A percentile compares a stretch with the other conserved stretches of the same genome.
Evolutionary conservation across 768 basidiomycete species (phyloP).

Genomic region (Mycena filopes): DNA sequence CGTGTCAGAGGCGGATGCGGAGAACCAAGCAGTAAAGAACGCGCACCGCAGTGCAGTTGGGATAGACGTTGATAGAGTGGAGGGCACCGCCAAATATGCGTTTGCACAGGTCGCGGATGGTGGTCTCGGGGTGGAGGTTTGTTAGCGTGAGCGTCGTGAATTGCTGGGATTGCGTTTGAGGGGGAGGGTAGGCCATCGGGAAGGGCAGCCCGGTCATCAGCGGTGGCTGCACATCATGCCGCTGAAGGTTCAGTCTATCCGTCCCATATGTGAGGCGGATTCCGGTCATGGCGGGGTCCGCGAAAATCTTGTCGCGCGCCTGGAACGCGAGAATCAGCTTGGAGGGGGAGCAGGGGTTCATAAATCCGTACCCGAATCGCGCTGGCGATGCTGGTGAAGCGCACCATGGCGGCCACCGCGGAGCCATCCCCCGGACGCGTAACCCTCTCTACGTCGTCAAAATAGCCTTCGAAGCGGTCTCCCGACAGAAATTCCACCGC

Average conservation of each 20-base stretch:
- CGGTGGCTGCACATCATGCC: background rate
- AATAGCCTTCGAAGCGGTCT: background rate
- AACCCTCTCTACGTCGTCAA: background rate
- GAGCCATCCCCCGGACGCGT: too few relatives aligned
- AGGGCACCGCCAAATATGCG: slow-evolving; percentile 1
- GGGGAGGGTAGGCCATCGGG: background rate
- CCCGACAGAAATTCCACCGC: background rate
- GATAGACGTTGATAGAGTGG: background rate
- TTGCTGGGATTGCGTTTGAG: background rate
- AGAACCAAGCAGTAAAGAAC: background rate
- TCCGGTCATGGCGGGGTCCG: background rate
- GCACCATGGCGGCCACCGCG: background rate
- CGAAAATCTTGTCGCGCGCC: slow-evolving; percentile 6
- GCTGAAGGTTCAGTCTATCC: too few relatives aligned
- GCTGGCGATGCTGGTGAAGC: background rate
- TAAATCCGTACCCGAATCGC: slow-evolving; percentile 12
- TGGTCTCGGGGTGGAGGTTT: background rate
- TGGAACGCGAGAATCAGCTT: background rate
- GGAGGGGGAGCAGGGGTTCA: too few relatives aligned
- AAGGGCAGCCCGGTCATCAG: background rate
- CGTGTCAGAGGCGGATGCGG: background rate
- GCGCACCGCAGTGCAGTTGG: background rate
- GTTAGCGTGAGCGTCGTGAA: background rate
- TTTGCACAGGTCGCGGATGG: background rate
- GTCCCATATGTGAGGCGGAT: slow-evolving; percentile 8